Percentiles rank a stretch among this genome's conserved stretches.
These are phyloP conservation scores for Trypethelium eluteriae DNA, from an alignment of 495 filamentous ascomycete genomes.

Conservation along the genomic window DNA sequence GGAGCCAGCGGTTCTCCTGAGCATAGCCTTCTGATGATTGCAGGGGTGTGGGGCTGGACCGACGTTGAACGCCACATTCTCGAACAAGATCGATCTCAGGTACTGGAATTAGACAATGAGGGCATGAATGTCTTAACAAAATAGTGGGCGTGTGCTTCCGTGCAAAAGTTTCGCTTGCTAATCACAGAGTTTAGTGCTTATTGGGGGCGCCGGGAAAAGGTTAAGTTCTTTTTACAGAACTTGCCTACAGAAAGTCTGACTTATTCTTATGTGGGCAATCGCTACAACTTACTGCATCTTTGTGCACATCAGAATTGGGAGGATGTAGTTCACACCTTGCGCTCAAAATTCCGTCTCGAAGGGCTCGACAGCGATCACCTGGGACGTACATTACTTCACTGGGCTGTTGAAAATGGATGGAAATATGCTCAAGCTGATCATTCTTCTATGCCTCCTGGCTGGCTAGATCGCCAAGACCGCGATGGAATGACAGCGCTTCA, in stretches of 20 bases:
- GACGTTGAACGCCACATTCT: background rate
- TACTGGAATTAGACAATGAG: background rate
- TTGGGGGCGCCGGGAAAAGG: background rate
- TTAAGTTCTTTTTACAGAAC: background rate
- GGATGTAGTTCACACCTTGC: background rate
- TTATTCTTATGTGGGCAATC: background rate
- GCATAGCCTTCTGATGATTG: background rate
- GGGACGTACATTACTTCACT: background rate
- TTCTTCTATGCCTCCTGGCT: background rate
- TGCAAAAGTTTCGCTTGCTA: background rate
- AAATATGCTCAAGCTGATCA: background rate
- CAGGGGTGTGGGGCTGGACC: background rate
- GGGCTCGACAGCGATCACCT: background rate
- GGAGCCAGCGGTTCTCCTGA: background rate
- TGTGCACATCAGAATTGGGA: background rate
- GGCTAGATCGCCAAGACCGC: background rate
- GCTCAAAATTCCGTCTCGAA: background rate
- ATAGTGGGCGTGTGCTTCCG: background rate
- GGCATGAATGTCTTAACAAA: background rate
- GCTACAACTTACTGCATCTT: background rate
- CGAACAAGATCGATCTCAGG: background rate
- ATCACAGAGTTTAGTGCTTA: background rate
- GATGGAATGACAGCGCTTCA: background rate
- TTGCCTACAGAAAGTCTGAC: background rate
- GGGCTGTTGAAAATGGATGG: background rate